Evolutionary conservation across 768 basidiomycete genomes (phyloP).

Genomic region (Russula olivacea): DNA sequence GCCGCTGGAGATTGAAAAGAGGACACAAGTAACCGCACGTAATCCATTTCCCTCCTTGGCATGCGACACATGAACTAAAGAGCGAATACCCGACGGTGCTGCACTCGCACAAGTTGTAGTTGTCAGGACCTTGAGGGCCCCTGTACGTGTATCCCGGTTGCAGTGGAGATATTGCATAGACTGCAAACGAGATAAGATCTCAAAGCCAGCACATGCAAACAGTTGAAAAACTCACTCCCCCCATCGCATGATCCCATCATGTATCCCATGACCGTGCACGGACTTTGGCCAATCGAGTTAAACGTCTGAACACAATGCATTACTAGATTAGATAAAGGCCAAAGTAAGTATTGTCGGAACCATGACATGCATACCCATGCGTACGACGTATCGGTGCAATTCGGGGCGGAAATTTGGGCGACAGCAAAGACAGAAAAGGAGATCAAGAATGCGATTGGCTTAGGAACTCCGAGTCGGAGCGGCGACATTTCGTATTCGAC

Average conservation of each 20-base stretch:
- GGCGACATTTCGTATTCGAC: too few relatives aligned
- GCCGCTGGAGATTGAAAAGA: background rate
- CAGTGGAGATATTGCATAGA: too few relatives aligned
- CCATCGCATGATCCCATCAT: background rate
- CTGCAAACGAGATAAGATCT: background rate
- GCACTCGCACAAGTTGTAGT: background rate
- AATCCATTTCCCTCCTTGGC: background rate
- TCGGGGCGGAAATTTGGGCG: background rate
- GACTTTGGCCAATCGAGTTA: background rate
- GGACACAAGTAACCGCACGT: background rate
- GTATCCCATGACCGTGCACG: background rate
- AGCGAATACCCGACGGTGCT: conserved; percentile 7
- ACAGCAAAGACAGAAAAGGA: background rate
- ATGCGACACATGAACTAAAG: background rate
- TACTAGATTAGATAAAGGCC: background rate
- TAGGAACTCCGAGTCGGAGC: background rate
- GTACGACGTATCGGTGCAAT: background rate
- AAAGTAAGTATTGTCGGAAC: background rate
- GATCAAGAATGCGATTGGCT: background rate
- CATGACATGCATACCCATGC: background rate
- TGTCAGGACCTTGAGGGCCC: background rate
- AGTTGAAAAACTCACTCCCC: background rate
- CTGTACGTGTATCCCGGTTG: background rate
- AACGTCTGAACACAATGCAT: background rate
- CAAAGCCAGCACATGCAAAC: background rate